These are phyloP conservation scores for Sporothrix sp. DNA, from an alignment of 2,329 filamentous ascomycete genomes.

Conservation along the genomic window DNA sequence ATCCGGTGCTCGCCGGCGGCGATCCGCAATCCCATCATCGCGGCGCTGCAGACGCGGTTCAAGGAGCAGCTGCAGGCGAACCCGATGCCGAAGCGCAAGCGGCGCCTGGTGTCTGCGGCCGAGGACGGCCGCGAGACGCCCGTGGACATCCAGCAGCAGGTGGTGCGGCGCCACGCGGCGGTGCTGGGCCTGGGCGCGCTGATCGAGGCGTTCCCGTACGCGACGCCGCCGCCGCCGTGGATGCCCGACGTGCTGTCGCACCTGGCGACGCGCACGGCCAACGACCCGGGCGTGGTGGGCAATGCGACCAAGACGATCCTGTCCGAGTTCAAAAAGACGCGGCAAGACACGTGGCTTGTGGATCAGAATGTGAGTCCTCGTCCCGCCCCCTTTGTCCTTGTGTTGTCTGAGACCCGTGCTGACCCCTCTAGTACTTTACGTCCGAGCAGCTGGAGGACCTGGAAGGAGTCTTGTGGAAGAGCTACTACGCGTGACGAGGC, in stretches of 20 bases:
- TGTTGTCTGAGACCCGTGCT: neutral
- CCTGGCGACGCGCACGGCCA: constrained; percentile 74
- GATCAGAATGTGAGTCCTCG: constrained; percentile 71
- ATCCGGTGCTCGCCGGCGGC: constrained; percentile 82
- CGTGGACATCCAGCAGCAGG: constrained; percentile 61
- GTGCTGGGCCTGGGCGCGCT: constrained; percentile 84
- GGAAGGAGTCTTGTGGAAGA: constrained; percentile 97
- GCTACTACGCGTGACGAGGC: constrained; percentile 70
- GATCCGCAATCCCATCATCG: constrained; percentile 70
- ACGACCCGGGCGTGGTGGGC: constrained; percentile 82
- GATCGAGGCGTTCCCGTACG: constrained; percentile 93
- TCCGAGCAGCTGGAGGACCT: constrained; percentile 88
- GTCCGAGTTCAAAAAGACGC: constrained; percentile 98
- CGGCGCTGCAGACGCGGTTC: constrained; percentile 68
- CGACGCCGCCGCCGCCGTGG: constrained; percentile 84
- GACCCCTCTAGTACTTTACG: constrained; percentile 58
- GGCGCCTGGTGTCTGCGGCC: constrained; percentile 22
- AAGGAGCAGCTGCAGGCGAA: constrained; percentile 68
- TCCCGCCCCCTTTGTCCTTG: neutral
- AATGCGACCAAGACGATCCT: constrained; percentile 91
- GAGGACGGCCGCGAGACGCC: constrained; percentile 23
- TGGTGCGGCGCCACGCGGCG: constrained; percentile 77
- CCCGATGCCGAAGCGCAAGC: constrained; percentile 69
- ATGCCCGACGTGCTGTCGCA: constrained; percentile 86
- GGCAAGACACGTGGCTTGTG: constrained; percentile 96